Evolutionary conservation across 768 basidiomycete genomes (phyloP).

Genomic region (Trametes maxima): DNA sequence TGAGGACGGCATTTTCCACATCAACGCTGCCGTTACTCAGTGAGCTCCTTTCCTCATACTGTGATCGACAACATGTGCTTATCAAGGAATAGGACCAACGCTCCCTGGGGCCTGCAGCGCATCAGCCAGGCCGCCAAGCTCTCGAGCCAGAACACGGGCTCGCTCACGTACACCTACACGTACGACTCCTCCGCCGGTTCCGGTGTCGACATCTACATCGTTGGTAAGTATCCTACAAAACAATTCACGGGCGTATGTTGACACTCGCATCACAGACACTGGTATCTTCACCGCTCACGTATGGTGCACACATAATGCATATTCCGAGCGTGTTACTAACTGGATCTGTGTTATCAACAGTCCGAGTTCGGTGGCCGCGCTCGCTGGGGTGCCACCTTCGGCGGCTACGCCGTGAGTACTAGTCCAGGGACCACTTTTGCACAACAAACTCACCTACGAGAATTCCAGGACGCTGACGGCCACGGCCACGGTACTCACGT

Average conservation of each 20-base stretch:
- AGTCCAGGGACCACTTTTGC: neutral
- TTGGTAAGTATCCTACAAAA: constrained; percentile 32
- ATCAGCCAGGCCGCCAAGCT: constrained; percentile 20
- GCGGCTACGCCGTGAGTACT: constrained; percentile 23
- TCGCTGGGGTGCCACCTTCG: constrained; percentile 43
- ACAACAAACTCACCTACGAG: neutral
- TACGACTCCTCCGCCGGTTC: constrained; percentile 37
- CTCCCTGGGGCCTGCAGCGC: constrained; percentile 29
- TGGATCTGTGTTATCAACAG: constrained; percentile 21
- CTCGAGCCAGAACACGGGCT: constrained; percentile 14
- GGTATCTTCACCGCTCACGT: constrained; percentile 31
- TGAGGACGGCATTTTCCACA: constrained; percentile 24
- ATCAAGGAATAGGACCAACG: constrained; percentile 19
- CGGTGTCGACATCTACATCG: constrained; percentile 46
- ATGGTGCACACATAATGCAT: neutral
- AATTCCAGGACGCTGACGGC: constrained; percentile 36
- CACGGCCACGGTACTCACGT: constrained; percentile 47
- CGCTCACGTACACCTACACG: constrained; percentile 24
- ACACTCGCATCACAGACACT: constrained; percentile 3
- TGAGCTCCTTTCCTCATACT: neutral
- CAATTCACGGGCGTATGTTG: neutral
- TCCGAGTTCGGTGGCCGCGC: constrained; percentile 46
- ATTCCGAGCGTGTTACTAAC: neutral
- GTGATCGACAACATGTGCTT: neutral
- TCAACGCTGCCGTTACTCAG: constrained; percentile 19